Percentiles rank a stretch among this genome's conserved stretches.
These are phyloP conservation scores for Penicillium sp. DNA, from an alignment of 2,329 filamentous ascomycete species.

Conservation along the genomic window DNA sequence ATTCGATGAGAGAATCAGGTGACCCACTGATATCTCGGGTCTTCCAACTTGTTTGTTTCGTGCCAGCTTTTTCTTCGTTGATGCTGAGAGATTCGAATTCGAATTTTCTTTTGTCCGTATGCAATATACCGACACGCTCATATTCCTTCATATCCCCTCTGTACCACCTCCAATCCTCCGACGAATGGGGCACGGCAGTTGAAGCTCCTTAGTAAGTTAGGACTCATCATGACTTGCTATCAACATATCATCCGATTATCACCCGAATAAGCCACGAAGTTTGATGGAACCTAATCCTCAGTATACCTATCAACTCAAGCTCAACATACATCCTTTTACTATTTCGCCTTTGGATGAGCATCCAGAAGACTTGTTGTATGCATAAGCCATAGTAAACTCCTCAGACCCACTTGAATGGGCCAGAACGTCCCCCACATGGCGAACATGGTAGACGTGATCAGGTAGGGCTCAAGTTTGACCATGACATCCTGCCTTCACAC, in stretches of 20 bases:
- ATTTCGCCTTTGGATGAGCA: no score
- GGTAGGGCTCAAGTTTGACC: no score
- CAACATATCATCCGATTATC: neutral
- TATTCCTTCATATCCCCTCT: neutral
- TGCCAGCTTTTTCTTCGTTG: neutral
- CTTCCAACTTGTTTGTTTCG: neutral
- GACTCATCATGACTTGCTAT: neutral
- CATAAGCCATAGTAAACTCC: neutral
- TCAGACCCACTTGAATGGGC: neutral
- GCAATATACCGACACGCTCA: no score
- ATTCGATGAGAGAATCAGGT: slow-evolving; percentile 18
- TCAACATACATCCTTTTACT: no score
- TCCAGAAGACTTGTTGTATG: neutral
- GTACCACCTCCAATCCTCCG: neutral
- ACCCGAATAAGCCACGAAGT: neutral
- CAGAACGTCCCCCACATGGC: neutral
- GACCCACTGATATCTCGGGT: slow-evolving; percentile 1
- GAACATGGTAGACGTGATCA: no score
- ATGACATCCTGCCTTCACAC: no score
- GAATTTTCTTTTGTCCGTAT: no score
- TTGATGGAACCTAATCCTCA: neutral
- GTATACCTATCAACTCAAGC: neutral
- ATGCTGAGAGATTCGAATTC: no score
- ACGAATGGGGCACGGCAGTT: neutral
- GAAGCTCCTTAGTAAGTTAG: neutral